Conservation (phyloP, 495 filamentous ascomycete genomes). For the Penicillium ochrochloron region DNA sequence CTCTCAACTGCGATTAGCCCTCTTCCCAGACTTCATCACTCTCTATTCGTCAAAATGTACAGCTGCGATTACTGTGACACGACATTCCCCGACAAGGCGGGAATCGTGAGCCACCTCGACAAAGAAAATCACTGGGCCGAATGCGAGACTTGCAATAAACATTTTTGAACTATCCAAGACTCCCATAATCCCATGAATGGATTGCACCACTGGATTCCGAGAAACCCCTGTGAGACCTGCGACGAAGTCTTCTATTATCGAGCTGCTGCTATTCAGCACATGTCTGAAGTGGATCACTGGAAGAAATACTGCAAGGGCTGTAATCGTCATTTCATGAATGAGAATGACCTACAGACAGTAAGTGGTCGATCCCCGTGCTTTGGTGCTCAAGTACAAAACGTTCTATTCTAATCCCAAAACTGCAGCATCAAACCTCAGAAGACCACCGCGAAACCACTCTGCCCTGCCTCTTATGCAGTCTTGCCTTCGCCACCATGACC, state of each 20-base stretch:
- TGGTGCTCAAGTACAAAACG: neutral
- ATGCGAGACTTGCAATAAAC: slow-evolving; percentile 45
- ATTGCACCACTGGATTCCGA: slow-evolving; percentile 35
- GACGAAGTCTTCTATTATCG: slow-evolving; percentile 28
- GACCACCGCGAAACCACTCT: slow-evolving; percentile 39
- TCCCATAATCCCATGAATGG: slow-evolving; percentile 45
- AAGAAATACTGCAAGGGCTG: slow-evolving; percentile 45
- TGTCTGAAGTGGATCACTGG: slow-evolving; percentile 39
- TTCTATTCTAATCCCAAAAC: neutral
- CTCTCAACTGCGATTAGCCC: neutral
- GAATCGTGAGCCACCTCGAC: slow-evolving; percentile 36
- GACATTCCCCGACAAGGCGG: slow-evolving; percentile 5
- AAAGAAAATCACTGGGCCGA: slow-evolving; percentile 35
- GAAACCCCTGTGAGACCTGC: slow-evolving; percentile 44
- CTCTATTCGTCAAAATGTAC: neutral
- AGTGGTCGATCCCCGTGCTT: neutral
- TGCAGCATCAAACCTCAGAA: slow-evolving; percentile 52
- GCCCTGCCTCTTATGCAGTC: slow-evolving; percentile 51
- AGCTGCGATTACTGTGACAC: neutral
- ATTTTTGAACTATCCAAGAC: slow-evolving; percentile 29
- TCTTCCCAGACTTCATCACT: neutral
- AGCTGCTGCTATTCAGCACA: slow-evolving; percentile 39
- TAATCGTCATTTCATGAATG: slow-evolving; percentile 41
- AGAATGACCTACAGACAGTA: slow-evolving; percentile 47
- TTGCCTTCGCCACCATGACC: slow-evolving; percentile 42